phyloP scores from a whole-genome alignment of 129 eudicot genomes.

The Centrapalus pauciflorus region DNA sequence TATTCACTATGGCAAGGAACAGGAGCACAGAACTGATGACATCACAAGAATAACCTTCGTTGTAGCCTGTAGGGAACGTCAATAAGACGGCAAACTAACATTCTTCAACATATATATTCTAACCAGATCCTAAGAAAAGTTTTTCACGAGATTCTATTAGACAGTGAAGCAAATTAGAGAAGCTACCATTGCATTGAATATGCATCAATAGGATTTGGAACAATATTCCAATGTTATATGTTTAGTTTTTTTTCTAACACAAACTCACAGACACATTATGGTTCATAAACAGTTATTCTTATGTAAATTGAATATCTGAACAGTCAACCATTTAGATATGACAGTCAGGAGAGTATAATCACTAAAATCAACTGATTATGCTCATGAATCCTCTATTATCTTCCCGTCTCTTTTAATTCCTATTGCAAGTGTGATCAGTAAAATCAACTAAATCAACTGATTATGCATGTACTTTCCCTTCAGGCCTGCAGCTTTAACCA shows the following conservation, averaged over 20 bases:
- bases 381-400: not conserved
- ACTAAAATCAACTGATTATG: not conserved
- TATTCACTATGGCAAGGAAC: not conserved
- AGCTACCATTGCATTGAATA: not conserved
- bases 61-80: not conserved
- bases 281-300: not conserved
- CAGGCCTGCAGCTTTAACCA: not conserved
- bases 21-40: not conserved
- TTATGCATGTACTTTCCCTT: too few relatives aligned
- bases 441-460: too few relatives aligned
- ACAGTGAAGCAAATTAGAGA: not conserved
- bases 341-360: not conserved
- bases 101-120: not conserved
- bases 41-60: not conserved
- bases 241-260: not conserved
- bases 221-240: slow-evolving; percentile 5
- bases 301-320: not conserved
- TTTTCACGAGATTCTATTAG: not conserved
- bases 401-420: too few relatives aligned
- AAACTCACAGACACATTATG: not conserved
- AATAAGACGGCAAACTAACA: not conserved
- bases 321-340: too few relatives aligned
- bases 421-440: too few relatives aligned
- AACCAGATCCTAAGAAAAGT: not conserved
- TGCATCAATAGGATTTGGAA: slow-evolving; percentile 1